Evolutionary conservation across 2,329 filamentous ascomycete genomes (phyloP), one percentile per base, ranked within the genome.

Genomic region (Pseudogymnoascus verrucosus): DNA sequence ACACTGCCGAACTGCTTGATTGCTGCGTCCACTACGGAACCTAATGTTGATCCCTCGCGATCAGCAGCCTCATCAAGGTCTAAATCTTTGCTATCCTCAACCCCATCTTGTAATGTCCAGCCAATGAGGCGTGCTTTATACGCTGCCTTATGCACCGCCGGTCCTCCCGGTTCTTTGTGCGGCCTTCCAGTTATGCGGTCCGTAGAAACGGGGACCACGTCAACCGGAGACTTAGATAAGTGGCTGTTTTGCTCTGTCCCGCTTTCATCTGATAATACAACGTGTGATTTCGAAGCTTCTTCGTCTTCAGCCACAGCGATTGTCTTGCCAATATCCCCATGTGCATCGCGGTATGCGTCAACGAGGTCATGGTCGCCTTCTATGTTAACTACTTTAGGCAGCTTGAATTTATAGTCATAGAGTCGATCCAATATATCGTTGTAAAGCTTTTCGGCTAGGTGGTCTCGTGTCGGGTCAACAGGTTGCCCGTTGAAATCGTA

Each of bases 391-490:
- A 84, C 82, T 6, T 86, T 81, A 36, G 85, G 81, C 23, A 85
- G 78, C 74, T 93, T 93, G 73, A 91, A 89, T 70, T 96, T 93
- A 78, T 91, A 98, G 68, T 90, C 86, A 73, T 93, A 95, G 47
- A 95, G 91, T 62, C 95, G 87, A 72, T 98, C 93, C 21, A 98
- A 82, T 54, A 96, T 90, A 74, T 98, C 92, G 69, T 98, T 97
- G 79, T 96, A 98, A 1, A 99, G 82, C 68, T 89, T 91, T 74
- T 98, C 93, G 34, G 95, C 91, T 71, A 93, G 83, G 63, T 87
- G 84, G 74, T 99, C 95, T 68, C 89, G 86, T 26, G 84, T 78
- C 62, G 88, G 83, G 69, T 97, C 87, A 26, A 98, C 92, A 2
- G 91, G 80, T 66, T 83, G 85, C 51, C 91, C 91, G 69, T 89